Conservation (phyloP, 139 green algal species). For the Diplosphaera chodatii region DNA sequence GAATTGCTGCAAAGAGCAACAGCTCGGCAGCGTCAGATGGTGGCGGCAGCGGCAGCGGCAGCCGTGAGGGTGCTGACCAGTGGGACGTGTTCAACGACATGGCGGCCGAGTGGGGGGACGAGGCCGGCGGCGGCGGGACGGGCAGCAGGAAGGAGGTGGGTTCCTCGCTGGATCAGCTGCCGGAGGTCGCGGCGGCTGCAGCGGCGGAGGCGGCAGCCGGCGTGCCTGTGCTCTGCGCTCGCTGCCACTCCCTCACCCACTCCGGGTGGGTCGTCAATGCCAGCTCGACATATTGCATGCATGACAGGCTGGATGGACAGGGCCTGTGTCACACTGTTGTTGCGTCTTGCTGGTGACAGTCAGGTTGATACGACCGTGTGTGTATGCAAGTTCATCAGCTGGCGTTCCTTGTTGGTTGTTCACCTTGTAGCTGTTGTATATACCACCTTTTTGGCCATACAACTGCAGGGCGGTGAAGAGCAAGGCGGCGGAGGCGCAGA, state of each 20-base stretch:
- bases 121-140: not conserved
- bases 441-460: too few species aligned
- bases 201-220: conserved; percentile 9
- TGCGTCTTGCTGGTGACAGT: too few species aligned
- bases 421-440: too few species aligned
- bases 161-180: not conserved
- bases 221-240: conserved; percentile 70
- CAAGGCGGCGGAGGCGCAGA: conserved; percentile 39
- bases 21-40: too few species aligned
- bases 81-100: not conserved
- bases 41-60: not conserved
- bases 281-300: too few species aligned
- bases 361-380: too few species aligned
- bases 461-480: conserved; percentile 56
- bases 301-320: too few species aligned
- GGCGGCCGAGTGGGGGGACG: not conserved
- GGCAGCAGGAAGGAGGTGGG: not conserved
- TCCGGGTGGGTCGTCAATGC: conserved; percentile 57
- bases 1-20: too few species aligned
- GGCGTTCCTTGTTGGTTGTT: too few species aligned
- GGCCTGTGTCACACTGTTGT: too few species aligned
- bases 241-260: conserved; percentile 83
- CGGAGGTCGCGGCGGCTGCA: conserved; percentile 1
- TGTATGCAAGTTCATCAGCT: too few species aligned
- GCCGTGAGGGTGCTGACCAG: not conserved